A percentile compares a stretch with the other conserved stretches of the same genome.
Conservation (phyloP, 352 stramenopile species). For the Pseudoperonospora humuli region DNA sequence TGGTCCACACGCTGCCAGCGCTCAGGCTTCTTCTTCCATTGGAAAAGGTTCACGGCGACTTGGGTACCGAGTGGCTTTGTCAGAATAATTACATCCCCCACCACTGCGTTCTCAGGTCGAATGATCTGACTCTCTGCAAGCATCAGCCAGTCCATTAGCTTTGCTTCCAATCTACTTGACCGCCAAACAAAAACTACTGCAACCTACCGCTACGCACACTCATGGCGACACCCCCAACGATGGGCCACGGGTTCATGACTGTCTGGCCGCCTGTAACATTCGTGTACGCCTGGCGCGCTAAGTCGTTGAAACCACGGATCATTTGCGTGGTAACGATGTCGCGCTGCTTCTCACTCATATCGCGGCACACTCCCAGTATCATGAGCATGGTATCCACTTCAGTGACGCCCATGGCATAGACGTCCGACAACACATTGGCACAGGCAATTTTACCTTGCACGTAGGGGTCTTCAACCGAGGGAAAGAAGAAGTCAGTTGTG, state of each 20-base stretch:
- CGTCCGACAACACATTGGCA: slow-evolving; percentile 92
- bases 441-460: slow-evolving; percentile 89
- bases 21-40: slow-evolving; percentile 85
- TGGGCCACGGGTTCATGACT: slow-evolving; percentile 94
- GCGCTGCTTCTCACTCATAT: slow-evolving; percentile 89
- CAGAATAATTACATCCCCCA: slow-evolving; percentile 88
- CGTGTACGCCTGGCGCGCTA: slow-evolving; percentile 77
- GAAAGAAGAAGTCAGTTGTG: slow-evolving; percentile 96
- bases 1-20: slow-evolving; percentile 72
- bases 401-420: slow-evolving; percentile 92
- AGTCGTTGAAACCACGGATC: slow-evolving; percentile 91
- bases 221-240: slow-evolving; percentile 92
- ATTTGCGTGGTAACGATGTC: slow-evolving; percentile 91
- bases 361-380: slow-evolving; percentile 87
- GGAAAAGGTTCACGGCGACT: slow-evolving; percentile 89
- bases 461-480: slow-evolving; percentile 91
- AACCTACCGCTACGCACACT: slow-evolving; percentile 65
- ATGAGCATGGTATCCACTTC: slow-evolving; percentile 94
- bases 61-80: slow-evolving; percentile 94
- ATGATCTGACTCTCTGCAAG: slow-evolving; percentile 75
- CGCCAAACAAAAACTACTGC: not conserved
- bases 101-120: slow-evolving; percentile 79
- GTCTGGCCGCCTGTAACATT: slow-evolving; percentile 92
- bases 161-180: not conserved
- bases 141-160: not conserved